Percentiles rank a stretch among this genome's conserved stretches.
Conservation (phyloP, 164 flowering plant genomes). For the Magnolia kwangsiensis region DNA sequence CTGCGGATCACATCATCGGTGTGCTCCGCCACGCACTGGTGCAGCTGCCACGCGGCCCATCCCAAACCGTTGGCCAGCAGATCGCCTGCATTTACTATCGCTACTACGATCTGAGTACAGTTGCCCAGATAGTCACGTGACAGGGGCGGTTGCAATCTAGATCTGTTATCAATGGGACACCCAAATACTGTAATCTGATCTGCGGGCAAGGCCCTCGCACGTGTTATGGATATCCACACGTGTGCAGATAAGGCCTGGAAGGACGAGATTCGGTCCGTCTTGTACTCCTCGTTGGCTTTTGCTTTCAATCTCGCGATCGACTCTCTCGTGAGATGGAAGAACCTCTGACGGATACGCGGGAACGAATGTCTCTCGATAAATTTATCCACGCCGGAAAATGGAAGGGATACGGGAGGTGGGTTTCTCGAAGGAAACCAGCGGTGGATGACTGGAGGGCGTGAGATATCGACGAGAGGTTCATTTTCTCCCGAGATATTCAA, state of each 20-base stretch:
- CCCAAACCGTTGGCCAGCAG: conserved; percentile 2
- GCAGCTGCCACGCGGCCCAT: conserved; percentile 8
- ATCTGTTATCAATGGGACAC: conserved; percentile 28
- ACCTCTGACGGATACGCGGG: conserved; percentile 11
- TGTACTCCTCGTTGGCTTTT: conserved; percentile 9
- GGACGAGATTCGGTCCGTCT: conserved; percentile 10
- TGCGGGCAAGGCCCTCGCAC: conserved; percentile 7
- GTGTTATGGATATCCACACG: conserved; percentile 9
- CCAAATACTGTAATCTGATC: conserved; percentile 31
- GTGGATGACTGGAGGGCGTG: conserved; percentile 2
- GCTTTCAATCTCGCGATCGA: conserved; percentile 6
- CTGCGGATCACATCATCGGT: background rate
- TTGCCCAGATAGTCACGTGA: conserved; percentile 40
- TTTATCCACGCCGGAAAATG: background rate
- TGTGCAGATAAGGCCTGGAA: conserved; percentile 10
- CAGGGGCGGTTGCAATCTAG: conserved; percentile 38
- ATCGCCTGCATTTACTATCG: background rate
- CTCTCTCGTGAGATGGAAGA: conserved; percentile 11
- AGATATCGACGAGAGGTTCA: background rate
- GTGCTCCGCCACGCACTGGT: background rate
- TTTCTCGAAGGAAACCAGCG: background rate
- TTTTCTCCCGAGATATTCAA: background rate
- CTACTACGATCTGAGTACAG: conserved; percentile 7
- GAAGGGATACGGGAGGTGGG: background rate
- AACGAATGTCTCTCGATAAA: conserved; percentile 10